Evolutionary conservation across 768 basidiomycete species (phyloP).

Genomic region (Dentipellis sp.): DNA sequence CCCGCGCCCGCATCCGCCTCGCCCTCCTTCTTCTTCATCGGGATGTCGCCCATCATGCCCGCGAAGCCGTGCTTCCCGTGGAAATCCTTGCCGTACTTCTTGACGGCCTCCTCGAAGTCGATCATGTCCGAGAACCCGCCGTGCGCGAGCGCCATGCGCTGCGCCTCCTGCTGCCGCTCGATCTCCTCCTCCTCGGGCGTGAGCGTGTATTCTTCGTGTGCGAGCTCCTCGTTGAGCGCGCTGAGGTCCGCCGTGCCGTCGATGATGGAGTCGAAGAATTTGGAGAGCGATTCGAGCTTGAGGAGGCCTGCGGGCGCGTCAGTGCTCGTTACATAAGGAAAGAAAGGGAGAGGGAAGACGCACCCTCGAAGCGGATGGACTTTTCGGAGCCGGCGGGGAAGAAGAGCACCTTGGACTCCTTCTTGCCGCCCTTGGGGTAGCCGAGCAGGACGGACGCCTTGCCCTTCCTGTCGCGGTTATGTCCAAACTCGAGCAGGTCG

Average conservation of each 20-base stretch:
- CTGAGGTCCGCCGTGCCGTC: constrained; percentile 58
- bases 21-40: constrained; percentile 22
- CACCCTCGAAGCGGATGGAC: constrained; percentile 63
- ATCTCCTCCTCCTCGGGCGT: constrained; percentile 34
- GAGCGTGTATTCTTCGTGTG: constrained; percentile 1
- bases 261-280: constrained; percentile 63
- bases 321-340: not conserved
- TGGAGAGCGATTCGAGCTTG: constrained; percentile 67
- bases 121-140: constrained; percentile 40
- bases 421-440: constrained; percentile 39
- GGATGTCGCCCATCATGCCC: constrained; percentile 32
- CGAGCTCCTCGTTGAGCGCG: constrained; percentile 23
- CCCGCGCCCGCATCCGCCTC: constrained; percentile 8
- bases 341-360: constrained; percentile 1
- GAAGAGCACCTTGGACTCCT: constrained; percentile 56
- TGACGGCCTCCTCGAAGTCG: constrained; percentile 42
- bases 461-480: constrained; percentile 59
- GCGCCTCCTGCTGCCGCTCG: constrained; percentile 41
- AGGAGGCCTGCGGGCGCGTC: constrained; percentile 37
- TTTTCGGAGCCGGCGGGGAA: constrained; percentile 54
- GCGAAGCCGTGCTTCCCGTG: constrained; percentile 34
- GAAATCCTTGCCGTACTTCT: constrained; percentile 32
- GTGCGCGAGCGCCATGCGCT: constrained; percentile 40
- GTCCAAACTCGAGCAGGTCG: constrained; percentile 51
- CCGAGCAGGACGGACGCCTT: constrained; percentile 49